Conservation (phyloP, 495 filamentous ascomycete genomes). For the Parmelia sp. region DNA sequence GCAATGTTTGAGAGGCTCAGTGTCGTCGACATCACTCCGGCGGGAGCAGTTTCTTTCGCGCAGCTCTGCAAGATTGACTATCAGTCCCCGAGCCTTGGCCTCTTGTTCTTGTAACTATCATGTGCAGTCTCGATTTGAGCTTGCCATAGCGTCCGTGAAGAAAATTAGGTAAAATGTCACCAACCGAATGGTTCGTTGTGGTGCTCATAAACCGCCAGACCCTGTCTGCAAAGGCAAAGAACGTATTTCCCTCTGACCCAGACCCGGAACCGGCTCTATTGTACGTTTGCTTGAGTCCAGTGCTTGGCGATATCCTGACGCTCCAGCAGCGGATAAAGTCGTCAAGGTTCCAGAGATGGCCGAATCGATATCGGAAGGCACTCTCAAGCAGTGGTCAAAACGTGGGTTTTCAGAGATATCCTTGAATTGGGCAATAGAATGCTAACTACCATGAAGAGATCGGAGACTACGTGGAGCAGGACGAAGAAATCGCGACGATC, state of each 20-base stretch:
- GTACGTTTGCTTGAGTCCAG: neutral
- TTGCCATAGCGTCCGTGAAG: neutral
- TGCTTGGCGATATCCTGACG: neutral
- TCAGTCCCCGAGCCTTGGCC: neutral
- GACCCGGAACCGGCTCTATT: slow-evolving; percentile 13
- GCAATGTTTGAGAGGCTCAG: slow-evolving; percentile 12
- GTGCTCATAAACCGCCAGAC: slow-evolving; percentile 1
- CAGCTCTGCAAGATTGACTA: neutral
- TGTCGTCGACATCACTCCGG: slow-evolving; percentile 4
- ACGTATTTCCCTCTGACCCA: neutral
- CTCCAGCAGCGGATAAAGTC: slow-evolving; percentile 58
- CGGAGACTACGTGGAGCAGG: slow-evolving; percentile 89
- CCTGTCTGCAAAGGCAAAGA: slow-evolving; percentile 4
- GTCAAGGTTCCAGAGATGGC: slow-evolving; percentile 98
- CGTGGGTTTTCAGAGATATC: slow-evolving; percentile 62
- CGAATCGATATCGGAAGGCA: slow-evolving; percentile 97
- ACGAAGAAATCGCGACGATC: slow-evolving; percentile 98
- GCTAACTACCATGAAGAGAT: slow-evolving; percentile 60
- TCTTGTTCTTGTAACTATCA: slow-evolving; percentile 7
- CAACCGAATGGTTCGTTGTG: neutral
- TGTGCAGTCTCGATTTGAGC: neutral
- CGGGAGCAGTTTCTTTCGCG: neutral
- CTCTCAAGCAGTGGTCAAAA: slow-evolving; percentile 92
- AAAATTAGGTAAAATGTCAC: neutral
- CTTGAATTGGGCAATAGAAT: slow-evolving; percentile 79